Conservation (phyloP, 352 stramenopile species). For the Globisporangium nagaii region DNA sequence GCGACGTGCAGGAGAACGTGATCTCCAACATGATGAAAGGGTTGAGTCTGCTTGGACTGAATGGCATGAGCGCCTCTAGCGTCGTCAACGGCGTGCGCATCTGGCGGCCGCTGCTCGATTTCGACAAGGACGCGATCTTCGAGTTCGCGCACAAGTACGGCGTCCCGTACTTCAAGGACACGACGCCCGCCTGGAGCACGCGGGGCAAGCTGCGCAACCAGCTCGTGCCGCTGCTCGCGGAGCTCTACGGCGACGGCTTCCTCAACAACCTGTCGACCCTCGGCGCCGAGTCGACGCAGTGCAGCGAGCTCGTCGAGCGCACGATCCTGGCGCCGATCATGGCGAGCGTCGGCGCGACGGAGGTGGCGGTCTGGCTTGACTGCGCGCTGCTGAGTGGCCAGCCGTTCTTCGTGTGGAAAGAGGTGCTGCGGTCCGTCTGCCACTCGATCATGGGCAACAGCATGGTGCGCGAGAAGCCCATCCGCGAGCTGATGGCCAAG, state of each 20-base stretch:
- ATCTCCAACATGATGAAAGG: constrained; percentile 98
- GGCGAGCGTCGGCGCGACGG: constrained; percentile 40
- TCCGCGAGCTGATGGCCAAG: constrained; percentile 73
- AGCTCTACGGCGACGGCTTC: constrained; percentile 94
- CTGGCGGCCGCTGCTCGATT: constrained; percentile 90
- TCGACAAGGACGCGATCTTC: constrained; percentile 94
- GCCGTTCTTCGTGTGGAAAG: constrained; percentile 85
- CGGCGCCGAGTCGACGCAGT: constrained; percentile 75
- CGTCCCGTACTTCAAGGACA: constrained; percentile 98
- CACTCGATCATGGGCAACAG: constrained; percentile 75
- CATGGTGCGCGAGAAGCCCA: constrained; percentile 82
- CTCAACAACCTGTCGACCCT: constrained; percentile 79
- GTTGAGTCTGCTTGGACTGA: constrained; percentile 89
- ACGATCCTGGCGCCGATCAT: constrained; percentile 61
- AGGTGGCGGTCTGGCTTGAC: constrained; percentile 70
- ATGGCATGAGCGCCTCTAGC: constrained; percentile 88
- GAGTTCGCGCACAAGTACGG: constrained; percentile 94
- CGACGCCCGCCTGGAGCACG: constrained; percentile 95
- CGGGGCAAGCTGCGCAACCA: constrained; percentile 94
- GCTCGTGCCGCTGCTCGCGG: constrained; percentile 90
- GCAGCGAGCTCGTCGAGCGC: constrained; percentile 55
- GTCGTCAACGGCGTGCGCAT: constrained; percentile 77
- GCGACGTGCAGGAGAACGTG: constrained; percentile 98
- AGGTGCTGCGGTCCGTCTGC: constrained; percentile 78
- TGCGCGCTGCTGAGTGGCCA: constrained; percentile 44